phyloP scores from a whole-genome alignment of 2,329 filamentous ascomycete genomes.

The Pseudocercospora cruenta region DNA sequence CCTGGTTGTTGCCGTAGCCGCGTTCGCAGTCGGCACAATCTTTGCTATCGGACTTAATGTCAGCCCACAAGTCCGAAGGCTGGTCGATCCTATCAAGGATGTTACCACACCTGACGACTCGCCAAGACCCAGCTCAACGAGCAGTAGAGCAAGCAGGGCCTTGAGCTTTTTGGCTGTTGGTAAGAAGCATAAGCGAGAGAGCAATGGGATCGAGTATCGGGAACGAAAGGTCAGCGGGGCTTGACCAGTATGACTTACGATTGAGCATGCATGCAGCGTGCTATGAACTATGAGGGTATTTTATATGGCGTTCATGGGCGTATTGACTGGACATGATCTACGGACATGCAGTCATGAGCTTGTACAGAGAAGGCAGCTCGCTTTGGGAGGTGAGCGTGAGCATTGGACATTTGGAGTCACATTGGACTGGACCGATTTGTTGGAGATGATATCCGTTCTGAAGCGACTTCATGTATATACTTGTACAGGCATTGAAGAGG shows the following conservation, averaged over 20 bases:
- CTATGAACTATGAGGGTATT: not conserved
- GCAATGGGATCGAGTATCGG: constrained; percentile 29
- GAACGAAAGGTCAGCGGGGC: constrained; percentile 27
- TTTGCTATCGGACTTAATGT: constrained; percentile 60
- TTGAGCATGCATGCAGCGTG: not conserved
- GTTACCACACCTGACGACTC: constrained; percentile 13
- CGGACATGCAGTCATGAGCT: not conserved
- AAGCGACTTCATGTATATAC: constrained; percentile 4
- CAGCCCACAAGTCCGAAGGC: constrained; percentile 50
- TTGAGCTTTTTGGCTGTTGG: constrained; percentile 37
- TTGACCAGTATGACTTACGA: constrained; percentile 3
- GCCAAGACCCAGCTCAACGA: constrained; percentile 32
- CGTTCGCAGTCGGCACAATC: constrained; percentile 55
- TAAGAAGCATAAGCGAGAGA: constrained; percentile 27
- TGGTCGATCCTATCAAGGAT: constrained; percentile 47
- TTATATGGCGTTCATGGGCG: not conserved
- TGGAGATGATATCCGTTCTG: constrained; percentile 2
- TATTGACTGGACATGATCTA: constrained; percentile 1
- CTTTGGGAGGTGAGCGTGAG: not conserved
- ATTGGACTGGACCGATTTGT: not conserved
- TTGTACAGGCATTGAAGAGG: not conserved
- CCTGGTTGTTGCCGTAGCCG: constrained; percentile 57
- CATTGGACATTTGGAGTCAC: not conserved
- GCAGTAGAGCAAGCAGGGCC: constrained; percentile 36
- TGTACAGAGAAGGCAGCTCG: not conserved